Conservation (phyloP, 495 filamentous ascomycete species). For the Neurospora sp. region DNA sequence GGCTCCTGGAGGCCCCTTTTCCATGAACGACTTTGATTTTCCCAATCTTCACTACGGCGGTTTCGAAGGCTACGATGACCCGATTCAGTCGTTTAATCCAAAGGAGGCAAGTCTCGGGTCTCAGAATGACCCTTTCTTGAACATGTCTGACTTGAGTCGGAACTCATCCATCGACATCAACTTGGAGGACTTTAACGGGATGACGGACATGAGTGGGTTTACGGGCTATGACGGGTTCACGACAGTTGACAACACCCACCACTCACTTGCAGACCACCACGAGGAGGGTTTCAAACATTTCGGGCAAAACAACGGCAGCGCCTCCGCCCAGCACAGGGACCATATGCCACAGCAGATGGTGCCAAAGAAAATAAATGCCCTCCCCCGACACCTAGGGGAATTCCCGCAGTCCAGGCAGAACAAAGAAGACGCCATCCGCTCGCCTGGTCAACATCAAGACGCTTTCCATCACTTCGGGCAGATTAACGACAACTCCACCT, state of each 20-base stretch:
- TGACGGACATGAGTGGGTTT: background rate
- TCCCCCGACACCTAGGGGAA: background rate
- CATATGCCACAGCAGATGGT: background rate
- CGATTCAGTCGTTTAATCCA: background rate
- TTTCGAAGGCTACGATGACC: background rate
- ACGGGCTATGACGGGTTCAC: background rate
- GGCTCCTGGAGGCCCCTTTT: background rate
- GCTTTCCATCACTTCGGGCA: background rate
- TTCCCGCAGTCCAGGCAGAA: background rate
- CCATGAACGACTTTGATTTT: background rate
- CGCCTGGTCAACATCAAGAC: background rate
- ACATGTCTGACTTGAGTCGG: background rate
- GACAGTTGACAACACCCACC: background rate
- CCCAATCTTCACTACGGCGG: background rate
- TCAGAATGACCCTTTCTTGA: background rate
- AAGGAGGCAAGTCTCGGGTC: background rate
- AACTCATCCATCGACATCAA: background rate
- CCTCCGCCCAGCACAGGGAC: background rate
- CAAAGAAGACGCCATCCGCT: background rate
- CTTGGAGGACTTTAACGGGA: background rate
- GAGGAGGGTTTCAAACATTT: background rate
- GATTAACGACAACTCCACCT: background rate
- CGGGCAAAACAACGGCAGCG: background rate
- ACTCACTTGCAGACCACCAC: background rate
- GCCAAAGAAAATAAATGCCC: background rate